These are phyloP conservation scores for Cyberlindnera lachancei DNA, from an alignment of 805 yeast species.

Conservation along the genomic window DNA sequence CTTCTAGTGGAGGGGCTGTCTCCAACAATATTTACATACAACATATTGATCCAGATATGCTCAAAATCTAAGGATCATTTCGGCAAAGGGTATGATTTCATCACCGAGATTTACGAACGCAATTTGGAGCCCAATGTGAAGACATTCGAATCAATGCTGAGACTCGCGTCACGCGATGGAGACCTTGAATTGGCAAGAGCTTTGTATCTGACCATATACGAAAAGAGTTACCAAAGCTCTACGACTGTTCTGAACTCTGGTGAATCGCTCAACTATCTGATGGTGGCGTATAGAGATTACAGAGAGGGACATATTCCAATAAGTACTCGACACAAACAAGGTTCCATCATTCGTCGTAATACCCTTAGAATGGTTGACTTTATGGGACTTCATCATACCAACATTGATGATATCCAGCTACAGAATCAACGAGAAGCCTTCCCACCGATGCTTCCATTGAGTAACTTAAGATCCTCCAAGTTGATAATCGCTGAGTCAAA, in stretches of 20 bases:
- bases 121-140: conserved; percentile 34
- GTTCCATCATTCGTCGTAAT: conserved; percentile 39
- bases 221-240: conserved; percentile 14
- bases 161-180: conserved; percentile 72
- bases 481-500: conserved; percentile 64
- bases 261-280: conserved; percentile 26
- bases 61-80: conserved; percentile 40
- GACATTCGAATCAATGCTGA: conserved; percentile 62
- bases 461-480: conserved; percentile 30
- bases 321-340: conserved; percentile 36
- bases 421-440: conserved; percentile 13
- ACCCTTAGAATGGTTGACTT: conserved; percentile 36
- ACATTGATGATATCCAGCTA: conserved; percentile 9
- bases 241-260: conserved; percentile 4
- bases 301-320: conserved; percentile 25
- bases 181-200: conserved; percentile 71
- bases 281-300: conserved; percentile 43
- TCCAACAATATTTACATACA: conserved; percentile 39
- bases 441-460: conserved; percentile 69
- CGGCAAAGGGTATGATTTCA: conserved; percentile 68
- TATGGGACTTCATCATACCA: conserved; percentile 18
- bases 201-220: conserved; percentile 40
- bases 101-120: conserved; percentile 51
- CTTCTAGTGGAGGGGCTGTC: conserved; percentile 34
- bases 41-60: conserved; percentile 64